These are phyloP conservation scores for Escallonia rubra DNA, from an alignment of 129 eudicot species.

Conservation along the genomic window DNA sequence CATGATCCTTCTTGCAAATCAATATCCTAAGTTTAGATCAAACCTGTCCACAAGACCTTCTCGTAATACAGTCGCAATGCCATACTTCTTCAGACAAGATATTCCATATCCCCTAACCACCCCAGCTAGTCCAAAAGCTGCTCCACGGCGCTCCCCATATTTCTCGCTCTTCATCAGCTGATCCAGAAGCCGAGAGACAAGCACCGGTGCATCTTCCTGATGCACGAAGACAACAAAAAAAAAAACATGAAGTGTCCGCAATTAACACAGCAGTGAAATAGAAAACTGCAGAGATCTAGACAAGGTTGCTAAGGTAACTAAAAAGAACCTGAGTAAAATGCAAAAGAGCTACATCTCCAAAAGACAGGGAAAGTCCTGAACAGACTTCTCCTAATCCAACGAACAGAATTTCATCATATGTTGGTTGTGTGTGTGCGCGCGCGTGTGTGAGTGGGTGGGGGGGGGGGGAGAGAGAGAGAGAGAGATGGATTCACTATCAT, in stretches of 20 bases:
- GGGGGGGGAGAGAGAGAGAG: no score
- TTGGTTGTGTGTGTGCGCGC: no score
- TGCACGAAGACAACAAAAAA: not conserved
- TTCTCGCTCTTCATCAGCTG: constrained; percentile 98
- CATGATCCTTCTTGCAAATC: no score
- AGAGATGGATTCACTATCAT: no score
- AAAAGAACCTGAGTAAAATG: not conserved
- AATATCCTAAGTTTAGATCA: constrained; percentile 4
- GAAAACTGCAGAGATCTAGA: not conserved
- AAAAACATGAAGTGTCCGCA: not conserved
- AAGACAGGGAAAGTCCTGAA: no score
- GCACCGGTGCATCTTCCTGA: constrained; percentile 83
- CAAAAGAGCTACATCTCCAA: not conserved
- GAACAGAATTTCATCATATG: no score
- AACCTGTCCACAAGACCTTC: constrained; percentile 95
- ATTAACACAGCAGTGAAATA: not conserved
- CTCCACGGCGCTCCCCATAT: constrained; percentile 99
- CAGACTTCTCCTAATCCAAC: no score
- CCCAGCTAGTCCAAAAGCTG: constrained; percentile 99
- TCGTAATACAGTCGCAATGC: constrained; percentile 57
- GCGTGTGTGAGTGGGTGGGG: no score
- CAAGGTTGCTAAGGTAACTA: not conserved
- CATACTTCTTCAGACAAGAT: constrained; percentile 77
- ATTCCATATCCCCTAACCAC: constrained; percentile 85
- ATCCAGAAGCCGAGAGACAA: constrained; percentile 74